Evolutionary conservation across 78 protist genomes (phyloP).

Genomic region (Dictyostelium intermedium): DNA sequence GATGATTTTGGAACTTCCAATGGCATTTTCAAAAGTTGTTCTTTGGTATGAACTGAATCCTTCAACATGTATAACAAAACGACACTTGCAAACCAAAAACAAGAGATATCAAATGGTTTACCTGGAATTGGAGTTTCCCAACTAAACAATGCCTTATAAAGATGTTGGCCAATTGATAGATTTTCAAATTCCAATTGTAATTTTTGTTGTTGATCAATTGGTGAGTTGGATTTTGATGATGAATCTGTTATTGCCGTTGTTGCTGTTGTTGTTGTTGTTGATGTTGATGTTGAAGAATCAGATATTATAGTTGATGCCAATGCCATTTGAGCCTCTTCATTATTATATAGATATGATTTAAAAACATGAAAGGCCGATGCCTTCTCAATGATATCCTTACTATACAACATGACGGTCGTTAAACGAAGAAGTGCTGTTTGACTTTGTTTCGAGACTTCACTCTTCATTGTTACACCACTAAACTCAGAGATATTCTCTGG

Average conservation of each 20-base stretch:
- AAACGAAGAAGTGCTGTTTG: conserved; percentile 51
- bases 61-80: neutral
- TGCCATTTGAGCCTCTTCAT: conserved; percentile 82
- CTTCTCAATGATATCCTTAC: conserved; percentile 70
- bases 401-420: conserved; percentile 20
- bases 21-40: conserved; percentile 9
- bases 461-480: conserved; percentile 32
- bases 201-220: conserved; percentile 3
- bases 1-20: conserved; percentile 40
- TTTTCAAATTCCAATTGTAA: conserved; percentile 29
- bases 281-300: neutral
- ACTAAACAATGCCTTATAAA: conserved; percentile 22
- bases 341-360: conserved; percentile 44
- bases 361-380: conserved; percentile 40
- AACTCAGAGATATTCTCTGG: conserved; percentile 61
- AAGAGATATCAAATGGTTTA: neutral
- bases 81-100: conserved; percentile 51
- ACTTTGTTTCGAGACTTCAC: conserved; percentile 31
- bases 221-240: neutral
- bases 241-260: neutral
- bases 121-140: conserved; percentile 17
- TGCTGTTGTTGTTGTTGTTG: neutral
- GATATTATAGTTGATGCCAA: conserved; percentile 62
- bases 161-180: conserved; percentile 64
- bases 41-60: conserved; percentile 46